Percentiles rank a stretch among this genome's conserved stretches.
These are phyloP conservation scores for Talaromyces marneffei DNA, from an alignment of 2,329 filamentous ascomycete species.

Conservation along the genomic window DNA sequence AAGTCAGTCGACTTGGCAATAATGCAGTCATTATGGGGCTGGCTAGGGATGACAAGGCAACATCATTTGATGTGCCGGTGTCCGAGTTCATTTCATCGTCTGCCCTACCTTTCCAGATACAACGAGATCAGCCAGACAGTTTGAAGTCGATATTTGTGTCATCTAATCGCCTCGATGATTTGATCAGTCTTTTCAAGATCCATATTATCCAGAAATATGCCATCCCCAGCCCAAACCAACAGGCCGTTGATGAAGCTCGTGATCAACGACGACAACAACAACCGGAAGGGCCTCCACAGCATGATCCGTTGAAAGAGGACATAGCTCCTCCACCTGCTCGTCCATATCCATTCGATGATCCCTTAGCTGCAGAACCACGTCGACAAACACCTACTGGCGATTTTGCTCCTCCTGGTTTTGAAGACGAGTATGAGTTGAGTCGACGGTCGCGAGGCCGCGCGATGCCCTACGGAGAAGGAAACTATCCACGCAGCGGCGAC, in stretches of 20 bases:
- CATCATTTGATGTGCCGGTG: slow-evolving; percentile 66
- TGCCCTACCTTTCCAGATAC: slow-evolving; percentile 48
- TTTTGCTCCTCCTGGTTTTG: slow-evolving; percentile 82
- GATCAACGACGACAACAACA: slow-evolving; percentile 36
- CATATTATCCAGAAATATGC: slow-evolving; percentile 79
- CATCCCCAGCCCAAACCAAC: slow-evolving; percentile 63
- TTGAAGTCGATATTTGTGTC: slow-evolving; percentile 67
- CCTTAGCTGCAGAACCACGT: slow-evolving; percentile 55
- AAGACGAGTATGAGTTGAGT: slow-evolving; percentile 84
- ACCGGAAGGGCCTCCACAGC: slow-evolving; percentile 37
- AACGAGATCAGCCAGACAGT: slow-evolving; percentile 24
- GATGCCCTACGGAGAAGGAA: slow-evolving; percentile 41
- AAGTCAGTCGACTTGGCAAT: slow-evolving; percentile 71
- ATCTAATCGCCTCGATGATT: slow-evolving; percentile 59
- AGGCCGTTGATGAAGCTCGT: slow-evolving; percentile 63
- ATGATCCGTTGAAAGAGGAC: slow-evolving; percentile 48
- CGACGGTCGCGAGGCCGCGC: slow-evolving; percentile 53
- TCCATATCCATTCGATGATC: slow-evolving; percentile 63
- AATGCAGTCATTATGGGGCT: slow-evolving; percentile 81
- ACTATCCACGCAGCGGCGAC: slow-evolving; percentile 68
- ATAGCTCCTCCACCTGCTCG: slow-evolving; percentile 55
- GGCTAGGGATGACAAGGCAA: slow-evolving; percentile 74
- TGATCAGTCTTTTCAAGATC: slow-evolving; percentile 67
- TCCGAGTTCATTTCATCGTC: slow-evolving; percentile 68
- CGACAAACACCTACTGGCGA: slow-evolving; percentile 63